phyloP scores from a whole-genome alignment of 305 asterid species.

The Solanum hybrid region DNA sequence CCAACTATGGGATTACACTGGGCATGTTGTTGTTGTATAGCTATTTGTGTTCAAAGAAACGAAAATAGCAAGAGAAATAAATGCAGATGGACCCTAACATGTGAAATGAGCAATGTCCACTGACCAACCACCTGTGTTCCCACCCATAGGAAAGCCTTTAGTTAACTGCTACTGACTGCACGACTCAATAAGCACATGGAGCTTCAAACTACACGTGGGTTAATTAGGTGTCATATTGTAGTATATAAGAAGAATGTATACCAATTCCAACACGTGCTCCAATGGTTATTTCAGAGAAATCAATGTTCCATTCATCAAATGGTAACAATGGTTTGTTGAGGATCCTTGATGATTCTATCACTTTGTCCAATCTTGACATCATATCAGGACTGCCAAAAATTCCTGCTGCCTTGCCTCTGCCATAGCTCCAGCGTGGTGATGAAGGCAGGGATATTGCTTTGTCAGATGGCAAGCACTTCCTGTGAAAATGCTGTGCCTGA shows the following conservation, averaged over 20 bases:
- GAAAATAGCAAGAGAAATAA: background rate
- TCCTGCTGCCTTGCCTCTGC: constrained; percentile 33
- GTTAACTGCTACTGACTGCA: background rate
- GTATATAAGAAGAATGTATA: constrained; percentile 21
- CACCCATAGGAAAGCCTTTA: background rate
- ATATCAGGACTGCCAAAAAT: constrained; percentile 38
- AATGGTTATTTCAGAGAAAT: constrained; percentile 65
- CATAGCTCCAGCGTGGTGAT: constrained; percentile 59
- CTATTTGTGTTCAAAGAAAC: background rate
- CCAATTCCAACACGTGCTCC: constrained; percentile 93
- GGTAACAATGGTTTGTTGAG: constrained; percentile 70
- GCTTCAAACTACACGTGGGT: background rate
- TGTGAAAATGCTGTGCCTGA: constrained; percentile 32
- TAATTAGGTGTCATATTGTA: background rate
- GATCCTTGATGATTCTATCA: constrained; percentile 69
- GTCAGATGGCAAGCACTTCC: constrained; percentile 42
- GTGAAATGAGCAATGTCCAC: background rate
- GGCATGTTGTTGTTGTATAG: background rate
- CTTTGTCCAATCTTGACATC: constrained; percentile 53
- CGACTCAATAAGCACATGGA: background rate
- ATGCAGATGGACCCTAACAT: background rate
- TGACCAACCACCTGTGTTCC: background rate
- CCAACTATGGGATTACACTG: background rate
- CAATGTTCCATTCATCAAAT: constrained; percentile 78
- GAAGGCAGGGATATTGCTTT: constrained; percentile 78